Evolutionary conservation across 2,329 filamentous ascomycete species (phyloP), one percentile per base, ranked within the genome.

Genomic region (Fusarium secorum): DNA sequence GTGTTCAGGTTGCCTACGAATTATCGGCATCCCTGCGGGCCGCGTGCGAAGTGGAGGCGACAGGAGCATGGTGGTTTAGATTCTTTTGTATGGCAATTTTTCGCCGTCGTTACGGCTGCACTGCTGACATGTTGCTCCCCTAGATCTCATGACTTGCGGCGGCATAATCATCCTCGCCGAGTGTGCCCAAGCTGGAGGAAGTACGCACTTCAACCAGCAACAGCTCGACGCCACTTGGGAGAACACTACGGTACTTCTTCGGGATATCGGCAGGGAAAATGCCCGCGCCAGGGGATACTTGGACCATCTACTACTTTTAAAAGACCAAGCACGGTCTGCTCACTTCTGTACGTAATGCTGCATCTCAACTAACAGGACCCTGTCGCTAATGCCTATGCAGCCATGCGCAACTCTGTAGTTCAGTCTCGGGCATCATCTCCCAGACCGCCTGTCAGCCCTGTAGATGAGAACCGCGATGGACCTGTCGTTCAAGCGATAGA

Each of bases 41-140:
- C 1, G 58, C 59, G 1, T 20, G 22, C 2, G 36, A 48, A 15
- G 30, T 13, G 0, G 48, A 55, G 3, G 60, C 62, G 1, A 65
- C 62, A 1, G 60, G 62, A 1, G 62, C 59, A 24, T 65, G 59
- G 62, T 65, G 59, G 60, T 65, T 58, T 2, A 64, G 35, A 14
- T 14, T 39, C 11, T 38, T 38, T 6, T 38, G 36, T 38, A 20
- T 13, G 18, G 7, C 18, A 38, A 20, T 13, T 38, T 11, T 38
- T 11, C 18, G 11, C 18, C 18, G 18, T 8, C 6, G 18, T 38
- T 7, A 13, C 18, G 18, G 7, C 11, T 20, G 18, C 35, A 38
- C 6, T 20, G 35, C 35, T 38, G 35, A 38, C 35, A 38, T 20
- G 18, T 20, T 18, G 13, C 18, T 14, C 36, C 14, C 7, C 5